Evolutionary conservation across 2,329 filamentous ascomycete species (phyloP).

Genomic region (Dactylellina parvicollis): DNA sequence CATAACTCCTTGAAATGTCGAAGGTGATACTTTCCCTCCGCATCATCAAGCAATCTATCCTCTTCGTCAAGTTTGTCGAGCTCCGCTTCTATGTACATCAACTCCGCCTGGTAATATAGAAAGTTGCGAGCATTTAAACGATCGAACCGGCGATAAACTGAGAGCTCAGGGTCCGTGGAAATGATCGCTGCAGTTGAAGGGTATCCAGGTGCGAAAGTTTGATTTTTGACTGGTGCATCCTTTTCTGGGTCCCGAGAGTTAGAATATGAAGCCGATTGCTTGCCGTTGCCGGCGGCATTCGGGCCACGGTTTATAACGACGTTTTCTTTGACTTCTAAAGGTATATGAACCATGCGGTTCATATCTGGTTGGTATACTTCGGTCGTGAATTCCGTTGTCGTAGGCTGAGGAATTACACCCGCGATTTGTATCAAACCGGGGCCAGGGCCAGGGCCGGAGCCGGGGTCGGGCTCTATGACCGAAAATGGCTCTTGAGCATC

Average conservation of each 20-base stretch:
- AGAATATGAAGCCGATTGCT: neutral
- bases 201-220: conserved; percentile 38
- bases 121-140: conserved; percentile 33
- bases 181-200: conserved; percentile 45
- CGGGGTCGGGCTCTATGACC: neutral
- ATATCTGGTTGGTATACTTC: neutral
- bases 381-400: too few relatives aligned
- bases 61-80: conserved; percentile 44
- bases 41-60: conserved; percentile 16
- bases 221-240: conserved; percentile 25
- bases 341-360: conserved; percentile 33
- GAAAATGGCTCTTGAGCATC: conserved; percentile 10
- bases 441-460: too few relatives aligned
- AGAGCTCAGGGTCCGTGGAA: conserved; percentile 39
- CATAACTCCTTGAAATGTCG: conserved; percentile 38
- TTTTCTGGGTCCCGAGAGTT: conserved; percentile 37
- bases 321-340: neutral
- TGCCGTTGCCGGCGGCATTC: neutral
- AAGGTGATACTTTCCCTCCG: conserved; percentile 19
- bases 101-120: conserved; percentile 40
- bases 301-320: conserved; percentile 1
- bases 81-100: conserved; percentile 40
- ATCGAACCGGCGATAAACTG: conserved; percentile 45
- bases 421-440: too few relatives aligned
- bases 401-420: too few relatives aligned